Conservation (phyloP, 495 filamentous ascomycete genomes). For the Elasticomyces elasticus region DNA sequence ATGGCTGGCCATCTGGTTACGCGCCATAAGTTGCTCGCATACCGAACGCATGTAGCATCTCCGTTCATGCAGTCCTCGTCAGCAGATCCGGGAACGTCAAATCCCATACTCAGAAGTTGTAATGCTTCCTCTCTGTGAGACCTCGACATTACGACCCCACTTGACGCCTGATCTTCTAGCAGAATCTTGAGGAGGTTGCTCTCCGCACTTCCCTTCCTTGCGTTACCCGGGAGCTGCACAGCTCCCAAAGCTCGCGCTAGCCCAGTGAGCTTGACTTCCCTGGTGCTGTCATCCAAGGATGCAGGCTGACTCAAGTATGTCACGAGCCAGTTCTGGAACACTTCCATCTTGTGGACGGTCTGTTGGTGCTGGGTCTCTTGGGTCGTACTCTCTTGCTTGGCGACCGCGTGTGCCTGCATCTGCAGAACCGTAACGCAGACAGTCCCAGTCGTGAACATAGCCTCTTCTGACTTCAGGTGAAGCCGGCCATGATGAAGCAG, state of each 20-base stretch:
- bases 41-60: conserved; percentile 50
- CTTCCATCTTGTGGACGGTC: conserved; percentile 55
- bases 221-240: conserved; percentile 40
- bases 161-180: conserved; percentile 40
- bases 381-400: conserved; percentile 56
- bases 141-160: conserved; percentile 56
- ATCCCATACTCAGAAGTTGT: conserved; percentile 61
- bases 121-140: conserved; percentile 52
- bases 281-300: neutral
- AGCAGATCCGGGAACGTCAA: conserved; percentile 47
- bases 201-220: conserved; percentile 52
- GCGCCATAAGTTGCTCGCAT: conserved; percentile 48
- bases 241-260: neutral
- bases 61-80: conserved; percentile 51
- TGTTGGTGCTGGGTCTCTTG: conserved; percentile 64
- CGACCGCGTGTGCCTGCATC: conserved; percentile 58
- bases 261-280: neutral
- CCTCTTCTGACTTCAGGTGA: conserved; percentile 48
- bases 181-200: conserved; percentile 64
- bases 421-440: conserved; percentile 65
- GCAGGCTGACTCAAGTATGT: conserved; percentile 47
- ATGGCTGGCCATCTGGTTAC: conserved; percentile 23
- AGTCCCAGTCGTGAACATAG: conserved; percentile 69
- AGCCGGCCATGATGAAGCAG: conserved; percentile 57
- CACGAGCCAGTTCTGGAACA: conserved; percentile 63